These are phyloP conservation scores for Ophiostoma populinum DNA, from an alignment of 2,329 filamentous ascomycete species.

Conservation along the genomic window DNA sequence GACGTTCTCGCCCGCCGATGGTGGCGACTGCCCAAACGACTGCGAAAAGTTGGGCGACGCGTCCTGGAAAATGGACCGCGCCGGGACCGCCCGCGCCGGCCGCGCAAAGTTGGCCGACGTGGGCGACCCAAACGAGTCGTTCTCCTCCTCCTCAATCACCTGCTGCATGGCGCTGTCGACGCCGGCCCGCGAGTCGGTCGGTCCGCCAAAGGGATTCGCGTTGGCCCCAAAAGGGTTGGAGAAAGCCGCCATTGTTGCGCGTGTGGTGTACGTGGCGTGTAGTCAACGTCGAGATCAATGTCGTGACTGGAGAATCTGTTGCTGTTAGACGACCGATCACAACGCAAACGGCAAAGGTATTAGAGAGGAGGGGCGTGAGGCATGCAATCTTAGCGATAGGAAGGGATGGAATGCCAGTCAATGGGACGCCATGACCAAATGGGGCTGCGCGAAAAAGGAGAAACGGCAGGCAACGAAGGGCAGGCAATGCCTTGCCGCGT, in stretches of 20 bases:
- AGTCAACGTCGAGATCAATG: no score
- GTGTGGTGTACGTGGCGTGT: not conserved
- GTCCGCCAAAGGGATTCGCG: conserved; percentile 52
- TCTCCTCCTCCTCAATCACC: conserved; percentile 72
- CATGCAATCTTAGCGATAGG: no score
- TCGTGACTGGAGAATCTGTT: no score
- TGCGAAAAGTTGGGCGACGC: conserved; percentile 16
- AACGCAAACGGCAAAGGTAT: not conserved
- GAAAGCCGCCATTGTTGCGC: conserved; percentile 51
- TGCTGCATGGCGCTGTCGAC: conserved; percentile 21
- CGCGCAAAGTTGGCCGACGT: conserved; percentile 29
- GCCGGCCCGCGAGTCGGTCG: conserved; percentile 19
- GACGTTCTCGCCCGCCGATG: no score
- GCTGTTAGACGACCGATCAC: not conserved
- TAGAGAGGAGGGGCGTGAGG: not conserved
- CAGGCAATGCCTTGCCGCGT: no score
- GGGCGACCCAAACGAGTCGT: conserved; percentile 51
- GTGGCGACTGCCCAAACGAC: conserved; percentile 35
- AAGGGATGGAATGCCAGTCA: no score
- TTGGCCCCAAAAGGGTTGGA: conserved; percentile 52
- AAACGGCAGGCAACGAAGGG: no score
- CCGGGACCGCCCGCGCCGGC: not conserved
- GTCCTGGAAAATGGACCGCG: conserved; percentile 3
- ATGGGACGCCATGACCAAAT: no score
- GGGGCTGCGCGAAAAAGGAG: no score